Percentiles rank a stretch among this genome's conserved stretches.
These are phyloP conservation scores for Diphasiastrum complanatum DNA, from an alignment of 83 land plant genomes.

Conservation along the genomic window DNA sequence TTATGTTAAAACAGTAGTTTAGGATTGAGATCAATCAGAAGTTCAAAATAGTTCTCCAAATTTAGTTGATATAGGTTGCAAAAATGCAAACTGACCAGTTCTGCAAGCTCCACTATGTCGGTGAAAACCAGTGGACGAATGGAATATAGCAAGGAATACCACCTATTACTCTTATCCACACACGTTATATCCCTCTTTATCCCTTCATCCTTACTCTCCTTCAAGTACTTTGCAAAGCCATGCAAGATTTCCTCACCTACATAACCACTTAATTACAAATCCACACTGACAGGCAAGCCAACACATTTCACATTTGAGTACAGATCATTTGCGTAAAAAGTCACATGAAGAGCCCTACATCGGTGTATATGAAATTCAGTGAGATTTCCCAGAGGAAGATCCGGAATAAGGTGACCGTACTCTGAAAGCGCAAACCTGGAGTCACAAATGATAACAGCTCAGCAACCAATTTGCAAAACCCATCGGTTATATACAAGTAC, in stretches of 20 bases:
- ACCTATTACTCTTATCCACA: slow-evolving; percentile 59
- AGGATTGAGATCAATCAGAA: not conserved
- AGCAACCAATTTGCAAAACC: no score
- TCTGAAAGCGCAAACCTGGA: slow-evolving; percentile 65
- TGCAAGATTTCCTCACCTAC: slow-evolving; percentile 48
- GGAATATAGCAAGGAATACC: slow-evolving; percentile 58
- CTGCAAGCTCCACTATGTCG: slow-evolving; percentile 38
- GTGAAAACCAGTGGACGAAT: slow-evolving; percentile 54
- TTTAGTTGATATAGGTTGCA: not conserved
- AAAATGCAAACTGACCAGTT: slow-evolving; percentile 33
- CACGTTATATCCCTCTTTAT: slow-evolving; percentile 33
- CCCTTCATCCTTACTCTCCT: slow-evolving; percentile 22
- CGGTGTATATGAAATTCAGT: slow-evolving; percentile 44
- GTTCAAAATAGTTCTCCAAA: not conserved
- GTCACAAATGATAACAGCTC: no score
- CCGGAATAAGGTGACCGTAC: slow-evolving; percentile 48
- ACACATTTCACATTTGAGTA: not conserved
- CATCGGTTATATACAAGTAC: no score
- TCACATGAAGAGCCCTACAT: slow-evolving; percentile 36
- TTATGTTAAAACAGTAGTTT: no score
- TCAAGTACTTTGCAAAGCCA: slow-evolving; percentile 34
- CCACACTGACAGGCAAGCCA: no score
- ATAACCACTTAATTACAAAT: not conserved
- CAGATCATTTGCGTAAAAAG: not conserved
- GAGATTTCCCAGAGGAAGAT: slow-evolving; percentile 58